Evolutionary conservation across 2,329 filamentous ascomycete species (phyloP), one percentile per base, ranked within the genome.

Genomic region (Hypoxylon rubiginosum): DNA sequence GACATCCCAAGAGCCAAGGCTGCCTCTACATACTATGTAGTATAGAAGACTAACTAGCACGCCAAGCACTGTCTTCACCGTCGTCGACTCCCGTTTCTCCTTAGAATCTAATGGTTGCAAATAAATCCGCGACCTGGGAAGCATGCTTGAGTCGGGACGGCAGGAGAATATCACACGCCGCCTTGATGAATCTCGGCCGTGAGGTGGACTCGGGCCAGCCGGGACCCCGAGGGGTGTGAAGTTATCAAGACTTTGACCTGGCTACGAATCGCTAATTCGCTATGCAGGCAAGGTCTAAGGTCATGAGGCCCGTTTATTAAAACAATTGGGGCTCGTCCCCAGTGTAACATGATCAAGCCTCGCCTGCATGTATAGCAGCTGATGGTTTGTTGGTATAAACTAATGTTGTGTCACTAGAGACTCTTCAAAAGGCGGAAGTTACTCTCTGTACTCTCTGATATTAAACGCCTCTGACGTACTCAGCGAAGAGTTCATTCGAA

Each of bases 331-430:
- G 46, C 48, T 64, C 50, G 43, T 55, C 28, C 26, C 51, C 46
- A 30, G 57, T 64, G 61, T 39, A 69, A 66, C 64, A 49, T n/a
- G 64, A 59, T 67, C 52, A 64, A 67, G 60, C 64, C 46, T 67
- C 62, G 48, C 49, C 58, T 53, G 64, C 60, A 67, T 61, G 34
- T 53, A 66, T 36, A 66, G 56, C 43, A 53, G 54, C 60, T 62
- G 41, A 41, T 30, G 46, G 45, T 54, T 56, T 51, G 2, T 21
- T 59, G 63, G 54, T 69, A 41, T 50, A 21, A 32, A 50, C 66
- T 66, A 56, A 64, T 32, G 66, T 24, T 57, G 66, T 67, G 60
- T 46, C 54, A 64, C 57, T 58, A 32, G 55, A 51, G 19, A 21
- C 1, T 54, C 39, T 59, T 49, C 28, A 57, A 39, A 21, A 43